phyloP scores from a whole-genome alignment of 495 filamentous ascomycete species.

The Pseudevernia furfuracea region DNA sequence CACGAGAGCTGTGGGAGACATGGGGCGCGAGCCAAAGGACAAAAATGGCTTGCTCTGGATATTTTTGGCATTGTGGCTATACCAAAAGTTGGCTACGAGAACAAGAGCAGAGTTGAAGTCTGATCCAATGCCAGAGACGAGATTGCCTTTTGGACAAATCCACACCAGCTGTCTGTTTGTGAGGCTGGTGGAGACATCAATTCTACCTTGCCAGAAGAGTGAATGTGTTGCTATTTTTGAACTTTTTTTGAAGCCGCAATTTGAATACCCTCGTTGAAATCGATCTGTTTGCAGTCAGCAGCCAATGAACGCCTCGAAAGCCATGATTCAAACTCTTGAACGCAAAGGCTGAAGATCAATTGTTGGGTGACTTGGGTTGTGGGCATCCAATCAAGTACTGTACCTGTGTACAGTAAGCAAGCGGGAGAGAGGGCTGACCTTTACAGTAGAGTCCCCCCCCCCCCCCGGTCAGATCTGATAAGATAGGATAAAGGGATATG shows the following conservation, averaged over 20 bases:
- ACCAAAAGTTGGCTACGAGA: neutral
- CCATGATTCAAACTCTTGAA: neutral
- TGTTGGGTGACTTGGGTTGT: too few species aligned
- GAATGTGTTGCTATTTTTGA: neutral
- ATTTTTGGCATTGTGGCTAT: constrained; percentile 1
- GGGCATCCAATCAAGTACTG: too few species aligned
- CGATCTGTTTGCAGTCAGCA: too few species aligned
- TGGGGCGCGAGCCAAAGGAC: neutral
- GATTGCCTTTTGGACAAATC: neutral
- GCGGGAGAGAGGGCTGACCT: neutral
- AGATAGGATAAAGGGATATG: too few species aligned
- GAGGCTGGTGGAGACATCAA: neutral
- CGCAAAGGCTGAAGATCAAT: neutral
- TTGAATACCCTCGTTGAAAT: neutral
- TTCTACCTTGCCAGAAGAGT: neutral
- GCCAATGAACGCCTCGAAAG: neutral
- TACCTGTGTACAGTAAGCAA: too few species aligned
- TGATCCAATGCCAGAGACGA: neutral
- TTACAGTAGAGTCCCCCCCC: too few species aligned
- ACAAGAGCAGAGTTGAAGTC: neutral
- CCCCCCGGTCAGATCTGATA: neutral
- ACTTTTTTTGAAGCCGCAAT: too few species aligned
- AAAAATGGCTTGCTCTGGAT: neutral
- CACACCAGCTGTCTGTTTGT: neutral
- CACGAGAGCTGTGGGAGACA: neutral